A percentile compares a stretch with the other conserved stretches of the same genome.
phyloP scores from a whole-genome alignment of 78 protist genomes.

The Dictyostelium intermedium region DNA sequence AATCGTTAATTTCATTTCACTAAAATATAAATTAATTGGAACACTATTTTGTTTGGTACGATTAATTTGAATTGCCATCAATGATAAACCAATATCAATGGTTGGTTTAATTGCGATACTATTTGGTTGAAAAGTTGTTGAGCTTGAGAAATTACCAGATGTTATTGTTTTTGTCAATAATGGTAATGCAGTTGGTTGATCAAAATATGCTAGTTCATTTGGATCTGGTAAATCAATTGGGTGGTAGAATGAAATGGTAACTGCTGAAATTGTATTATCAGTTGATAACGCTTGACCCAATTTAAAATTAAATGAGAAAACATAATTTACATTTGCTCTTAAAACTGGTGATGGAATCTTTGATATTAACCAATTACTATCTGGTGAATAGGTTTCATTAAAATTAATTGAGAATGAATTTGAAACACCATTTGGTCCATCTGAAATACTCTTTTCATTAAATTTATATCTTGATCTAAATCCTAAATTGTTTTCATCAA shows the following conservation, averaged over 20 bases:
- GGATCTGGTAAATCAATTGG: not conserved
- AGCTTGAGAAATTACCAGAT: not conserved
- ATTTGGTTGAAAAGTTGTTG: not conserved
- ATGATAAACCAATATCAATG: not conserved
- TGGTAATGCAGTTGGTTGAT: not conserved
- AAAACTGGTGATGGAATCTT: conserved; percentile 18
- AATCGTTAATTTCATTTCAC: not conserved
- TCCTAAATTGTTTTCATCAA: not conserved
- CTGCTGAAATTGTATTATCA: not conserved
- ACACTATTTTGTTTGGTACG: not conserved
- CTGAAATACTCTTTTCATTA: not conserved
- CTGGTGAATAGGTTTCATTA: not conserved
- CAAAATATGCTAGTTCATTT: not conserved
- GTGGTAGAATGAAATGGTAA: not conserved
- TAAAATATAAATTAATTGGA: not conserved
- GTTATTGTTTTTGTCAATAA: not conserved
- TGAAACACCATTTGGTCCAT: conserved; percentile 19
- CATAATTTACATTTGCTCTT: not conserved
- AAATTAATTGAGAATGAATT: conserved; percentile 16
- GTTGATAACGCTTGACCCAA: not conserved
- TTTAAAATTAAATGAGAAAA: conserved; percentile 22
- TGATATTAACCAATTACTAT: not conserved
- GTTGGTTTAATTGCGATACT: not conserved
- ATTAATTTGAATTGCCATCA: not conserved
- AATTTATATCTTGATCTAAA: not conserved